Evolutionary conservation across 805 yeast genomes (phyloP), one percentile per base, ranked within the genome.

Genomic region (Scheffersomyces stipitis): DNA sequence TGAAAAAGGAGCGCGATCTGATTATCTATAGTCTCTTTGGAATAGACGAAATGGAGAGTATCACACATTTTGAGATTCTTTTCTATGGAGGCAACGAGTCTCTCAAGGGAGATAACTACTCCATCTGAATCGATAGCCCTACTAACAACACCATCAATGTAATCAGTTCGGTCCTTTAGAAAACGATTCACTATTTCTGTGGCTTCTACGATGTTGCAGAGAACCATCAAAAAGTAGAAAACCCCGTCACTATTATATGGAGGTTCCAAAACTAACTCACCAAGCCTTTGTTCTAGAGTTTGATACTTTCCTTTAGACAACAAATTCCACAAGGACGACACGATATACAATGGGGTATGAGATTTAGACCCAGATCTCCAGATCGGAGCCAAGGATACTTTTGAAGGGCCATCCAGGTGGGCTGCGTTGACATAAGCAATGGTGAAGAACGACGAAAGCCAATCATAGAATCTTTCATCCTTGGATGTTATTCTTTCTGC

Each of bases 161-260:
- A n/a, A n/a, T n/a, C n/a, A n/a, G n/a, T n/a, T 15, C 20, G 30
- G 10, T 18, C 15, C 12, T 18, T 15, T 4, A 9, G 40, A 17
- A 37, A 43, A 14, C 40, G 33, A 5, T 46, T 38, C 0, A 41
- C 50, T n/a, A 62, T 37, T 10, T 55, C 44, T 2, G 44, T 37
- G 26, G 49, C 54, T 31, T 59, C 61, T 13, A 42, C 40, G 9
- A 66, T 32, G 17, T 50, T 44, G 35, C 71, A 60, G 20, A 64
- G 38, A 4, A 58, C 67, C 33, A 52, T 33, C 24, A 72, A 42
- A 45, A 62, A 74, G 30, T 58, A 57, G 18, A 71, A 54, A n/a
- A 50, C 54, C 1, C 76, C 75, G 34, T 73, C 76, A 4, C 42
- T 43, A 30, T 52, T 56, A 42, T 58, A 73, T 1, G 80, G 79